Conservation (phyloP, 2,329 filamentous ascomycete genomes). For the Monosporascus sp. region DNA sequence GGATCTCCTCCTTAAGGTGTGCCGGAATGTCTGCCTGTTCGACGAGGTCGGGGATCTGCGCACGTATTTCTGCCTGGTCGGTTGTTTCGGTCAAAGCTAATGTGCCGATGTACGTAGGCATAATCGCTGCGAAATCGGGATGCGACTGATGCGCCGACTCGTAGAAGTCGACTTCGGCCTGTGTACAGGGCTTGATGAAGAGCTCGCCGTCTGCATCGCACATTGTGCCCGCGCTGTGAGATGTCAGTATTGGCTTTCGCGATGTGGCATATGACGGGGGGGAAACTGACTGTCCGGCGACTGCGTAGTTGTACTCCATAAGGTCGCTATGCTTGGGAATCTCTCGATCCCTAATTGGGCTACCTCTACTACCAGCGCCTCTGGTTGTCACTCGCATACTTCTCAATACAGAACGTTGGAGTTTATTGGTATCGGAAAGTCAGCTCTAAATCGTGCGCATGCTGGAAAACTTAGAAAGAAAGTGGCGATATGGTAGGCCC, state of each 20-base stretch:
- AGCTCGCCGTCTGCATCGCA: slow-evolving; percentile 77
- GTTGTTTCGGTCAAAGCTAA: slow-evolving; percentile 59
- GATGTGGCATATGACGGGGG: slow-evolving; percentile 2
- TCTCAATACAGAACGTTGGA: too few species aligned
- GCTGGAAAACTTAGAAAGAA: too few species aligned
- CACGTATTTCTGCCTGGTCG: slow-evolving; percentile 41
- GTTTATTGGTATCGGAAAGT: too few species aligned
- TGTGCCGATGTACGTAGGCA: slow-evolving; percentile 81
- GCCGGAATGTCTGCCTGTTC: slow-evolving; percentile 32
- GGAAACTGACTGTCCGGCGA: slow-evolving; percentile 73
- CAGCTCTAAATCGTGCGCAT: too few species aligned
- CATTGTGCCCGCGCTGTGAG: slow-evolving; percentile 75
- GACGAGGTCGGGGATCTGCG: slow-evolving; percentile 39
- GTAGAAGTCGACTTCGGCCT: slow-evolving; percentile 85
- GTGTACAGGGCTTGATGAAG: slow-evolving; percentile 90
- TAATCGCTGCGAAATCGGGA: slow-evolving; percentile 69
- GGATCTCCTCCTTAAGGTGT: slow-evolving; percentile 35
- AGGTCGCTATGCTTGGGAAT: slow-evolving; percentile 57
- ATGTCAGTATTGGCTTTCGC: slow-evolving; percentile 9
- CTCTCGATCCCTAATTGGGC: slow-evolving; percentile 22
- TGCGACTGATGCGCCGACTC: slow-evolving; percentile 62
- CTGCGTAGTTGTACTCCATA: slow-evolving; percentile 66
- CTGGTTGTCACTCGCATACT: slow-evolving; percentile 3
- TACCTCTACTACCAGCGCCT: slow-evolving; percentile 18
- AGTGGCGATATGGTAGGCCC: too few species aligned